Percentiles rank a stretch among this genome's conserved stretches.
Conservation (phyloP, 805 yeast genomes). For the Myxozyma vanderwaltii region DNA sequence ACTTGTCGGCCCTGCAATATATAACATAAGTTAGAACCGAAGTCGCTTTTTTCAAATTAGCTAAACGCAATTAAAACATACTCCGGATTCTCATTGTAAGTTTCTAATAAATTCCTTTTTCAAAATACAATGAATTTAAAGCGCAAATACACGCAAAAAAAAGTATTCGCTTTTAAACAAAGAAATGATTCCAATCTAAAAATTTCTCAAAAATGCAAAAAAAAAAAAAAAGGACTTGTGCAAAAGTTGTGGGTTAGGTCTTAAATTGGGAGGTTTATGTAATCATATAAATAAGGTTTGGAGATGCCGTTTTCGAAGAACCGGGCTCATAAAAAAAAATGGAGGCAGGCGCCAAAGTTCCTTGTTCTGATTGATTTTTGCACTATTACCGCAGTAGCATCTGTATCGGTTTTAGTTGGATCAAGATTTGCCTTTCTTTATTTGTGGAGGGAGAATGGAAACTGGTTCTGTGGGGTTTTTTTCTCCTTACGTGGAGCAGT, state of each 20-base stretch:
- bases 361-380: no score
- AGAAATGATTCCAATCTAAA: background rate
- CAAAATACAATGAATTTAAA: background rate
- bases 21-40: background rate
- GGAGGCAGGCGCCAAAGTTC: no score
- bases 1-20: constrained; percentile 61
- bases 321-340: no score
- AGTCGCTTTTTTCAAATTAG: background rate
- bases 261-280: constrained; percentile 2
- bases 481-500: constrained; percentile 14
- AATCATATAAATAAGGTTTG: background rate
- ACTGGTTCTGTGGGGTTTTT: background rate
- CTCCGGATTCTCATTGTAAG: constrained; percentile 25
- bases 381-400: no score
- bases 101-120: background rate
- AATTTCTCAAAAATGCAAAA: background rate
- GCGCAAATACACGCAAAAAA: no score
- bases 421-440: background rate
- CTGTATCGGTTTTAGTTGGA: no score
- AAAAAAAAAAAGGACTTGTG: background rate
- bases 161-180: background rate
- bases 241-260: constrained; percentile 16
- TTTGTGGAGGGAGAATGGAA: background rate
- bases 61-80: constrained; percentile 5
- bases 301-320: no score